phyloP scores from a whole-genome alignment of 2,329 filamentous ascomycete species.

The Aspergillus spinulosporus region DNA sequence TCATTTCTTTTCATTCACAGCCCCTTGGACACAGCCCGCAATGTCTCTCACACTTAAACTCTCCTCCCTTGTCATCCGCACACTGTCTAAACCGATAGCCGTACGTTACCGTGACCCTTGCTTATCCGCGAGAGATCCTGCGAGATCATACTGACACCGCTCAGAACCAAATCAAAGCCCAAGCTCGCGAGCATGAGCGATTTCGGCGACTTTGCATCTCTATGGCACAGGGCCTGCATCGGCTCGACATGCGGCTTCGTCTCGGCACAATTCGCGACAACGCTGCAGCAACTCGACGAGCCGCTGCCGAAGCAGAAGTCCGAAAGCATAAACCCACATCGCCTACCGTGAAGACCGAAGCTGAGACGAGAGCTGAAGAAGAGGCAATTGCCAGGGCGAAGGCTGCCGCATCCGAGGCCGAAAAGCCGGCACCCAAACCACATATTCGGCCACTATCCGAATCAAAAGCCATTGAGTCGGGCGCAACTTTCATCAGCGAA shows the following conservation, averaged over 20 bases:
- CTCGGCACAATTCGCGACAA: conserved; percentile 65
- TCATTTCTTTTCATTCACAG: background rate
- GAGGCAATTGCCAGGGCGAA: conserved; percentile 47
- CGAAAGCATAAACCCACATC: conserved; percentile 53
- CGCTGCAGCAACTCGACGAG: conserved; percentile 50
- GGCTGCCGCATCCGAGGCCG: conserved; percentile 47
- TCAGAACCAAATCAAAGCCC: conserved; percentile 68
- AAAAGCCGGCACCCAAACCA: conserved; percentile 50
- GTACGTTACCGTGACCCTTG: conserved; percentile 42
- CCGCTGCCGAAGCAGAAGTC: conserved; percentile 56
- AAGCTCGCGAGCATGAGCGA: conserved; percentile 67
- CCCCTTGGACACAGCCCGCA: conserved; percentile 11
- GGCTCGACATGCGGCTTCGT: conserved; percentile 67
- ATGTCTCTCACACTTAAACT: conserved; percentile 69
- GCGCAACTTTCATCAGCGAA: conserved; percentile 69
- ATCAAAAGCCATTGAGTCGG: conserved; percentile 67
- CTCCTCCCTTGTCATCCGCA: conserved; percentile 64
- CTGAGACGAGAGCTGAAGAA: conserved; percentile 59
- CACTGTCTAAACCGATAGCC: conserved; percentile 67
- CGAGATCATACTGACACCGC: conserved; percentile 24
- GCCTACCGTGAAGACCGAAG: conserved; percentile 63
- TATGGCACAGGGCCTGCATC: conserved; percentile 65
- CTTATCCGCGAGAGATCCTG: conserved; percentile 1
- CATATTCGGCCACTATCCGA: conserved; percentile 66
- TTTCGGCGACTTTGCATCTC: conserved; percentile 63